Percentiles rank a stretch among this genome's conserved stretches.
These are phyloP conservation scores for Boletus rufocinnamomeus DNA, from an alignment of 768 basidiomycete genomes.

Conservation along the genomic window DNA sequence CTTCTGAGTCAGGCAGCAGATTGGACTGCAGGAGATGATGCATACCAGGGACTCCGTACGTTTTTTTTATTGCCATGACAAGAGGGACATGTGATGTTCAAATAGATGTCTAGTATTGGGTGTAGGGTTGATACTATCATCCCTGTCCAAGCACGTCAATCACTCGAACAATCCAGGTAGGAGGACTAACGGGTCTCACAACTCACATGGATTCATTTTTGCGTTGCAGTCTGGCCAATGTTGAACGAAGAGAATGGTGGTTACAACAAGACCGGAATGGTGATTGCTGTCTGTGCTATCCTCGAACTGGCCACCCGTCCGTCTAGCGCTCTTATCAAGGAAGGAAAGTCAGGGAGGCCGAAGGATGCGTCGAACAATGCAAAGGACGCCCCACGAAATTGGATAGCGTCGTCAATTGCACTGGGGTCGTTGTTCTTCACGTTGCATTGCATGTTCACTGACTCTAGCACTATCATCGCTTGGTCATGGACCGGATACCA, in stretches of 20 bases:
- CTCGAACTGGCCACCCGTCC: conserved; percentile 54
- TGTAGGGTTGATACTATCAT: conserved; percentile 64
- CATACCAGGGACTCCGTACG: conserved; percentile 54
- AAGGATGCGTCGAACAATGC: conserved; percentile 1
- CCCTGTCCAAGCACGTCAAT: conserved; percentile 74
- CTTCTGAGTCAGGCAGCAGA: conserved; percentile 53
- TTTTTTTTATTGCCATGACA: conserved; percentile 12
- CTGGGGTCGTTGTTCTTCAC: conserved; percentile 71
- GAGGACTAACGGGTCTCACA: background rate
- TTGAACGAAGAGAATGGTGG: conserved; percentile 65
- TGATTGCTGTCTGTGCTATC: conserved; percentile 58
- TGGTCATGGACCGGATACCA: conserved; percentile 93
- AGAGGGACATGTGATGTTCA: background rate
- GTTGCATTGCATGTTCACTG: conserved; percentile 70
- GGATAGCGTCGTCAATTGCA: conserved; percentile 50
- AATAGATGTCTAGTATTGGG: conserved; percentile 51
- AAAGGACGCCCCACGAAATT: conserved; percentile 25
- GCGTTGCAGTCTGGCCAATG: conserved; percentile 71
- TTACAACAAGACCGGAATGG: conserved; percentile 67
- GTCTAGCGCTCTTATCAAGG: conserved; percentile 13
- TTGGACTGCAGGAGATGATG: conserved; percentile 49
- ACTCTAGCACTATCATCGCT: conserved; percentile 75
- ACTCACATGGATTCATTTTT: conserved; percentile 4
- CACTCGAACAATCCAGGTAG: conserved; percentile 79
- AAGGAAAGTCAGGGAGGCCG: background rate